Evolutionary conservation across 2,329 filamentous ascomycete genomes (phyloP), one percentile per base, ranked within the genome.

Genomic region (Xylariaceae sp.): DNA sequence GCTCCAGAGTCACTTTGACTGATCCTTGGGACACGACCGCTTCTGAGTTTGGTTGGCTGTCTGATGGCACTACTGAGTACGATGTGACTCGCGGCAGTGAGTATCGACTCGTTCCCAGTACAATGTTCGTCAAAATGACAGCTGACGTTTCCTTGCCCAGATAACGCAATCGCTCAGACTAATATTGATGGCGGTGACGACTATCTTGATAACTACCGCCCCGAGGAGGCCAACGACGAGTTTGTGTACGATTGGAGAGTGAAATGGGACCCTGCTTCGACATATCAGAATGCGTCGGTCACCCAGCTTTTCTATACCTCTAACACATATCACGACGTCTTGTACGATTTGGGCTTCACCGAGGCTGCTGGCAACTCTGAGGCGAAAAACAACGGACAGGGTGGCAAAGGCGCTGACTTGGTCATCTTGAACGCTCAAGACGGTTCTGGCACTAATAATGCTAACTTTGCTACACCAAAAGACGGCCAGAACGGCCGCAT

Each of bases 361-460:
- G 81, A 84, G 65, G 64, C 58, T 1, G 80, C 82, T 1, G 81
- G 81, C 6, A 85, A 85, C 67, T 85, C 84, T 65, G 75, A 84
- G 66, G 60, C 67, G 47, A 78, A 81, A 69, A 84, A 83, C 71
- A 74, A 78, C 54, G 76, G 74, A 41, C 65, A 71, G 39, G 81
- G 81, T 3, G 82, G 82, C 16, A 41, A 56, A 5, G 80, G 74
- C 13, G 69, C 68, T 46, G 82, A 84, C 58, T 73, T 73, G 41
- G 77, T 81, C 38, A 80, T 80, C 51, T 69, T 83, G 38, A 81
- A 81, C 55, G 67, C 79, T 0, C 82, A 85, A 58, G 81, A 84
- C 51, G 80, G 79, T 31, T 71, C 71, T 0, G 75, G 72, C 14
- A 73, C 68, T 1, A 80, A 84, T 69, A 84, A 84, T 53, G 81